These are phyloP conservation scores for Arachnopeziza araneosa DNA, from an alignment of 2,329 filamentous ascomycete genomes.

Conservation along the genomic window DNA sequence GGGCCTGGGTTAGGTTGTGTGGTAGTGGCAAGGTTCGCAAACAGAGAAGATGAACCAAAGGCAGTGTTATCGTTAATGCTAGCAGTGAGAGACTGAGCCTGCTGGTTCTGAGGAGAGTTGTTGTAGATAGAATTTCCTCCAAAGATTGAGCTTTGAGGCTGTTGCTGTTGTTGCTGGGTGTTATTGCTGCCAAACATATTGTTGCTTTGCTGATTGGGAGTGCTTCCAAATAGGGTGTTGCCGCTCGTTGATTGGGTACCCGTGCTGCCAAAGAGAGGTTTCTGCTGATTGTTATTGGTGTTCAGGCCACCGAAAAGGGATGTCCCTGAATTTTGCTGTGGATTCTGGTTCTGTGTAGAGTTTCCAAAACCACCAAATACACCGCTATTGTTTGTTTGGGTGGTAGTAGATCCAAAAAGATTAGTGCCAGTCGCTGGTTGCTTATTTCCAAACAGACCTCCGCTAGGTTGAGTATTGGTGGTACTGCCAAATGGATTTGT, in stretches of 20 bases:
- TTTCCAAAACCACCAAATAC: conserved; percentile 31
- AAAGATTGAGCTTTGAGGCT: conserved; percentile 55
- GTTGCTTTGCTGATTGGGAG: conserved; percentile 20
- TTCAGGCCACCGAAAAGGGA: conserved; percentile 46
- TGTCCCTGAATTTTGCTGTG: conserved; percentile 36
- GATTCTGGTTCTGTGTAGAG: conserved; percentile 32
- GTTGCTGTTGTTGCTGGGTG: conserved; percentile 30
- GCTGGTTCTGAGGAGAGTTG: conserved; percentile 45
- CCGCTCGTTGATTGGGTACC: conserved; percentile 37
- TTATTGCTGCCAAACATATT: conserved; percentile 30
- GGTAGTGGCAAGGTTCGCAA: conserved; percentile 62
- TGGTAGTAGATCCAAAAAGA: conserved; percentile 35
- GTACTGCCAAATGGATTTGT: conserved; percentile 28
- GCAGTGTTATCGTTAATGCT: conserved; percentile 81
- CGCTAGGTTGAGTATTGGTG: conserved; percentile 18
- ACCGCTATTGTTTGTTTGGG: conserved; percentile 33
- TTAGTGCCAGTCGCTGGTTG: conserved; percentile 33
- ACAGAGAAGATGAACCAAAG: conserved; percentile 84
- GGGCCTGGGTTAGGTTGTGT: conserved; percentile 71
- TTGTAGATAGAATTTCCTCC: conserved; percentile 58
- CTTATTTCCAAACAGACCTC: conserved; percentile 27
- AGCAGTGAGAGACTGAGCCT: conserved; percentile 62
- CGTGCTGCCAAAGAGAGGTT: conserved; percentile 48
- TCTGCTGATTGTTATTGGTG: conserved; percentile 47
- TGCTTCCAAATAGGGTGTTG: conserved; percentile 48